These are phyloP conservation scores for Chrysopogon serrulatus DNA, from an alignment of 176 grass and related monocot genomes.

Conservation along the genomic window DNA sequence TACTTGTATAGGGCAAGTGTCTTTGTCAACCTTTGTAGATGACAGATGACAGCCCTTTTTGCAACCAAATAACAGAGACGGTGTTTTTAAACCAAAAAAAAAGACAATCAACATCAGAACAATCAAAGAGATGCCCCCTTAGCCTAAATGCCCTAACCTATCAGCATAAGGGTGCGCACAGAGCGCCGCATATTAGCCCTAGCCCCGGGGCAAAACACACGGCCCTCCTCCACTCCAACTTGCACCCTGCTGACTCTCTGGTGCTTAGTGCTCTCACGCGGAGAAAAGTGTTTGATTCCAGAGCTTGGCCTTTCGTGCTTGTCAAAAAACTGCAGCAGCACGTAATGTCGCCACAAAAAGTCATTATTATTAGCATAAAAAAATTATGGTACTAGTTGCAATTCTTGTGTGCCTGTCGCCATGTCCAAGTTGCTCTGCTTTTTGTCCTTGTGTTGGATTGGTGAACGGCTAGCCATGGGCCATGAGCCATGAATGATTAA, in stretches of 20 bases:
- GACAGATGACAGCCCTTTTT: not conserved
- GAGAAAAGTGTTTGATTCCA: not conserved
- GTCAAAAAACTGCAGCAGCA: slow-evolving; percentile 18
- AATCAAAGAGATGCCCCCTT: not conserved
- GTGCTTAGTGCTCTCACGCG: not conserved
- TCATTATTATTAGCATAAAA: not conserved
- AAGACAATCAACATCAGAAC: not conserved
- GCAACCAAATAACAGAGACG: not conserved
- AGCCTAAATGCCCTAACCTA: not conserved
- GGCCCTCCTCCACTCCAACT: not conserved
- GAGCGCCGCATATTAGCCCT: not conserved
- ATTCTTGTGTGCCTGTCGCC: not conserved
- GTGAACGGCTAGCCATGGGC: not conserved
- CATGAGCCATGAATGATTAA: slow-evolving; percentile 6
- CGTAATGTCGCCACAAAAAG: not conserved
- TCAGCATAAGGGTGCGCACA: not conserved
- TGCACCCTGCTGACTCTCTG: not conserved
- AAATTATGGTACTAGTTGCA: not conserved
- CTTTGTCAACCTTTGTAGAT: not conserved
- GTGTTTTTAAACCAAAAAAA: not conserved
- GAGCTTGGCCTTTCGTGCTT: slow-evolving; percentile 6
- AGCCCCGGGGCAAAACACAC: not conserved
- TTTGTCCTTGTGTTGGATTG: not conserved
- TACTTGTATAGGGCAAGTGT: not conserved
- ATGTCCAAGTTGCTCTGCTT: slow-evolving; percentile 15